Evolutionary conservation across 768 basidiomycete genomes (phyloP).

Genomic region (Suillus discolor): DNA sequence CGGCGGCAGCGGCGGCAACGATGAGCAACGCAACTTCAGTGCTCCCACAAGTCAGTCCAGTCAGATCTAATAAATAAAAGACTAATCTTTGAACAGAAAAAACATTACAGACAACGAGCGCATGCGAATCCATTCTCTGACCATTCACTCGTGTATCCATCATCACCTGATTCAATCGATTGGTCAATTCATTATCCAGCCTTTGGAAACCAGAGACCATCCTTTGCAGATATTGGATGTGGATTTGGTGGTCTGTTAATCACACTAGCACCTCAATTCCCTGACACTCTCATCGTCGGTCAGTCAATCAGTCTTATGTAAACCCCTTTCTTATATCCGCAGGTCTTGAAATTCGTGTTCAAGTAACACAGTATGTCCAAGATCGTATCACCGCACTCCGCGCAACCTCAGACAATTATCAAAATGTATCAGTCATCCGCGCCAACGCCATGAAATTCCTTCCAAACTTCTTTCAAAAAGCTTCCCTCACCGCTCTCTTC

Average conservation of each 20-base stretch:
- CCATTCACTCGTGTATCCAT: conserved; percentile 86
- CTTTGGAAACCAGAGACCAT: conserved; percentile 68
- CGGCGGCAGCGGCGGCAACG: not conserved
- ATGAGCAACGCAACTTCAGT: conserved; percentile 11
- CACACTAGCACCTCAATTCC: conserved; percentile 85
- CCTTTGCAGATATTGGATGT: conserved; percentile 97
- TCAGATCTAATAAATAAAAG: not conserved
- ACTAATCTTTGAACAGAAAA: conserved; percentile 55
- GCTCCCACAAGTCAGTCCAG: conserved; percentile 52
- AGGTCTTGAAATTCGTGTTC: conserved; percentile 98
- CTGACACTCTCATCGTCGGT: conserved; percentile 94
- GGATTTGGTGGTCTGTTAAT: conserved; percentile 96
- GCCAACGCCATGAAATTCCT: conserved; percentile 99
- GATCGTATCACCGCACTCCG: conserved; percentile 94
- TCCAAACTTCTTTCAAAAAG: conserved; percentile 92
- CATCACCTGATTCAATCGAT: conserved; percentile 73
- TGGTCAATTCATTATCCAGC: conserved; percentile 86
- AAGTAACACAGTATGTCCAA: conserved; percentile 94
- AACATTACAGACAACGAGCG: conserved; percentile 80
- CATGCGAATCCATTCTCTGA: conserved; percentile 89
- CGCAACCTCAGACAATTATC: conserved; percentile 58
- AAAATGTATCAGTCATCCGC: conserved; percentile 91
- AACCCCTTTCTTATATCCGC: conserved; percentile 7
- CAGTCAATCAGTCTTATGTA: conserved; percentile 42
- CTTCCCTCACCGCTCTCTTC: conserved; percentile 90